A percentile compares a stretch with the other conserved stretches of the same genome.
phyloP scores from a whole-genome alignment of 768 basidiomycete genomes.

The Kockovaella imperatae region DNA sequence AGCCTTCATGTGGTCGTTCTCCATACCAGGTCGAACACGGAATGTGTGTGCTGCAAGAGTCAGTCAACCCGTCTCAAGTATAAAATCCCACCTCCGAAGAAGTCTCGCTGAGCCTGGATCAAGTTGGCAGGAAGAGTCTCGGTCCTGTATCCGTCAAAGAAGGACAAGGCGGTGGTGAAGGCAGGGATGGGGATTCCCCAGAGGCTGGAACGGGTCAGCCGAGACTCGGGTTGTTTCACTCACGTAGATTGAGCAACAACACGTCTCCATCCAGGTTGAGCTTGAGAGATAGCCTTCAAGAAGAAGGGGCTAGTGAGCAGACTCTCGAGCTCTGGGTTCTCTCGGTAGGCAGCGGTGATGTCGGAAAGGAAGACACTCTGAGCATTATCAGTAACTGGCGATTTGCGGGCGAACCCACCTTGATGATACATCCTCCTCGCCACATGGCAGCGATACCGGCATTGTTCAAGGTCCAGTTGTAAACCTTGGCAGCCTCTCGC shows the following conservation, averaged over 20 bases:
- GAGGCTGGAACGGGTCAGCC: conserved; percentile 46
- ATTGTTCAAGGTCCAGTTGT: conserved; percentile 86
- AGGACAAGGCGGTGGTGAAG: conserved; percentile 88
- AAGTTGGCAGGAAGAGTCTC: conserved; percentile 90
- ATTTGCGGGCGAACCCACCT: conserved; percentile 49
- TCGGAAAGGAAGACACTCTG: conserved; percentile 40
- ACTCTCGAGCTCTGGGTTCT: conserved; percentile 76
- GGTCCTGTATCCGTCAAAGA: conserved; percentile 98
- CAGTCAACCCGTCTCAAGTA: background rate
- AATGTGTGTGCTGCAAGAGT: conserved; percentile 66
- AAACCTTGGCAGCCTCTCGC: conserved; percentile 93
- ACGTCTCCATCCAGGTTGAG: conserved; percentile 97
- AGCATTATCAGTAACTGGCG: background rate
- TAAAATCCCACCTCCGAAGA: conserved; percentile 63
- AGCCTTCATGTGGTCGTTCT: conserved; percentile 69
- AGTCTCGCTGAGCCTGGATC: conserved; percentile 94
- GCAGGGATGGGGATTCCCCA: conserved; percentile 98
- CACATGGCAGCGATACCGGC: conserved; percentile 98
- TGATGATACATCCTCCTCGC: conserved; percentile 99
- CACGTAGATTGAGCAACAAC: conserved; percentile 82
- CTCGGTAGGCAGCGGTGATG: conserved; percentile 65
- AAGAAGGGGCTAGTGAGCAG: conserved; percentile 96
- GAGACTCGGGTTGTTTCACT: background rate
- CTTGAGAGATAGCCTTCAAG: conserved; percentile 73
- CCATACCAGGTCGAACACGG: conserved; percentile 84